A percentile compares a stretch with the other conserved stretches of the same genome.
Evolutionary conservation across 352 stramenopile genomes (phyloP).

Genomic region (Halophytophthora polymorphica): DNA sequence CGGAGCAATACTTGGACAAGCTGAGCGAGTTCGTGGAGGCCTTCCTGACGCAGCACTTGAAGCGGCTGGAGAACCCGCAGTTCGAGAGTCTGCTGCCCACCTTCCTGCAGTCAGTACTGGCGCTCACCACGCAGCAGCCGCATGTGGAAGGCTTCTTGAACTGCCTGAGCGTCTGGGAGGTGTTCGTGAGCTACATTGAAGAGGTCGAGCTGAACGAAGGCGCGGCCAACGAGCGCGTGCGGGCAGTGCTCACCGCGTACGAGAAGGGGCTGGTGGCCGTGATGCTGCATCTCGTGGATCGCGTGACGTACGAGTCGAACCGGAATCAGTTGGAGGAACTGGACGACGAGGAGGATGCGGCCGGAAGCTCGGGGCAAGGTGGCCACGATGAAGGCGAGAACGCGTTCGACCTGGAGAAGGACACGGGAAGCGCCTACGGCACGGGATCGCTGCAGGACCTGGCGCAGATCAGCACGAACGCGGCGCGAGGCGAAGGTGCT

Average conservation of each 20-base stretch:
- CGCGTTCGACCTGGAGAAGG: conserved; percentile 36
- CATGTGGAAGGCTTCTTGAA: conserved; percentile 75
- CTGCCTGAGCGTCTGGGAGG: conserved; percentile 78
- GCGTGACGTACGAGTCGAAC: conserved; percentile 67
- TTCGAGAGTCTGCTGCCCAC: conserved; percentile 42
- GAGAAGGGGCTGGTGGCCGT: conserved; percentile 67
- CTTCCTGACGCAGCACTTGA: conserved; percentile 73
- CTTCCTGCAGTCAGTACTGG: conserved; percentile 59
- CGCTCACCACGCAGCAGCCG: conserved; percentile 66
- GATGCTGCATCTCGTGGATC: conserved; percentile 77
- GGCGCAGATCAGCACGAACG: conserved; percentile 52
- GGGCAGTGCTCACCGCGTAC: conserved; percentile 55
- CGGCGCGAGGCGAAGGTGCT: conserved; percentile 31
- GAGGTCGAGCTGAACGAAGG: conserved; percentile 70
- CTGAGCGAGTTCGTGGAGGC: conserved; percentile 71
- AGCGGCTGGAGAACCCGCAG: conserved; percentile 58
- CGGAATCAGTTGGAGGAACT: conserved; percentile 61
- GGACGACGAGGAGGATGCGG: conserved; percentile 40
- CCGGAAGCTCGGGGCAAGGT: conserved; percentile 8
- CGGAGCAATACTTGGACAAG: conserved; percentile 71
- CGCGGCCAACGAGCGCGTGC: conserved; percentile 45
- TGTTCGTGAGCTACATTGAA: conserved; percentile 82
- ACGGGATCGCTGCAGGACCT: conserved; percentile 69
- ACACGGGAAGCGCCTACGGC: conserved; percentile 29
- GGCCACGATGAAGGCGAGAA: conserved; percentile 43